phyloP scores from a whole-genome alignment of 2,329 filamentous ascomycete genomes.

The Penicillium sp. region DNA sequence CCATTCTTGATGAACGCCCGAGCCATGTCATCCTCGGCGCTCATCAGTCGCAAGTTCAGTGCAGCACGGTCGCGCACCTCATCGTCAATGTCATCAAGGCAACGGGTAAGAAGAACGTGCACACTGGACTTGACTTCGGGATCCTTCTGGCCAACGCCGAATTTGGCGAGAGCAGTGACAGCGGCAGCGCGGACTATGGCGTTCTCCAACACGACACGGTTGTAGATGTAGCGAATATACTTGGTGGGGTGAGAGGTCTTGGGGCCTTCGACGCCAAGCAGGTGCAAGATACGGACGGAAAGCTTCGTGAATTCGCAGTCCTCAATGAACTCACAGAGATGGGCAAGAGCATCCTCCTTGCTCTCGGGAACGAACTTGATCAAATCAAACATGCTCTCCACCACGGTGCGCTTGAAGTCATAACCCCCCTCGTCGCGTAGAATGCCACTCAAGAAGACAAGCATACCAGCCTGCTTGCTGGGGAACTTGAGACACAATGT shows the following conservation, averaged over 20 bases:
- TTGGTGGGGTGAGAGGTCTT: conserved; percentile 95
- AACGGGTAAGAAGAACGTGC: conserved; percentile 84
- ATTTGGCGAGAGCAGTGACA: conserved; percentile 93
- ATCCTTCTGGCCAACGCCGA: conserved; percentile 94
- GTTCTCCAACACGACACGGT: conserved; percentile 95
- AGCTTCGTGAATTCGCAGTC: conserved; percentile 99
- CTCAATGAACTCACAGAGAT: conserved; percentile 98
- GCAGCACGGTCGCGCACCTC: conserved; percentile 95
- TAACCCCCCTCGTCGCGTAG: conserved; percentile 95
- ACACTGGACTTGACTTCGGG: conserved; percentile 96
- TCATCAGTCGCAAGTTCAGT: conserved; percentile 87
- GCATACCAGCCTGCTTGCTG: conserved; percentile 96
- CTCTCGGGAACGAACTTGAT: conserved; percentile 97
- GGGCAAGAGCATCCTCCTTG: conserved; percentile 78
- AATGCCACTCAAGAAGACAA: conserved; percentile 95
- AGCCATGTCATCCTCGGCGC: conserved; percentile 83
- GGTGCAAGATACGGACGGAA: conserved; percentile 88
- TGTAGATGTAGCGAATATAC: conserved; percentile 99
- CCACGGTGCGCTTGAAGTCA: conserved; percentile 95
- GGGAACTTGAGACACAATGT: conserved; percentile 97
- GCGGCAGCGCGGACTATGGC: conserved; percentile 92
- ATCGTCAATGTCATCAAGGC: conserved; percentile 94
- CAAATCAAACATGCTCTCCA: conserved; percentile 98
- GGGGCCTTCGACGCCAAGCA: conserved; percentile 90
- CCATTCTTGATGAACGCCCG: conserved; percentile 89